Base-by-base conservation (phyloP, 768 basidiomycete genomes). In the Suillus discolor region DNA sequence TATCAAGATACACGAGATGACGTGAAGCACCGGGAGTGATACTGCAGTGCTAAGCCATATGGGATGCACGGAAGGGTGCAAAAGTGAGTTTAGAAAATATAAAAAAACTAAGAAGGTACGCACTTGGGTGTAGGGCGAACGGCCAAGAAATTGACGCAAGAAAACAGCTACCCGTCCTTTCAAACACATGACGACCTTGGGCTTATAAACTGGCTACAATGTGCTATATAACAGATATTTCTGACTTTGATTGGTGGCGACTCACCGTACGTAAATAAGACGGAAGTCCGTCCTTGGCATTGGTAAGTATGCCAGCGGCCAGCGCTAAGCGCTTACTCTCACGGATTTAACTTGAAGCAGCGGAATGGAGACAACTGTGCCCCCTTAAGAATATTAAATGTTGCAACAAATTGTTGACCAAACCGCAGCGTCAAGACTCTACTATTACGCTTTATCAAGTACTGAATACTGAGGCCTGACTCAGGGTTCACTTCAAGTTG, bases 331-430 rank as follows among this genome's bases (percentile, higher is more conserved):
- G 4, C 9, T 11, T 54, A 4, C 28, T 54, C 53, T 54, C 53
- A 54, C 53, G 53, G 9, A 18, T 54, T 54, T 25, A 51, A 49
- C 47, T 54, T 54, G 15, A 51, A 49, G n/a, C 47, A 47, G 44
- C 45, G n/a, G 45, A n/a, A 47, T 47, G 47, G 12, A 4, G 23
- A 47, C n/a, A 47, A n/a, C n/a, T 47, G 11, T 47, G 20, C 20
- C 4, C n/a, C 11, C 11, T 38, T 31, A 6, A 31, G 0, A 6
- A 31, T 31, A 31, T 31, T 31, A 6, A 6, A 31, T 31, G 31
- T 31, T 31, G 31, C 31, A 6, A 31, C 31, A 31, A 31, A 31
- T 31, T 31, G 31, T 31, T 31, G 31, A 31, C 31, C 31, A 31
- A 31, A 49, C 15, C 3, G 23, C 23, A 13, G 47, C 23, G 47